A percentile compares a stretch with the other conserved stretches of the same genome.
Conservation (phyloP, 306 rosid species). For the Cucurbita argyrosperma region DNA sequence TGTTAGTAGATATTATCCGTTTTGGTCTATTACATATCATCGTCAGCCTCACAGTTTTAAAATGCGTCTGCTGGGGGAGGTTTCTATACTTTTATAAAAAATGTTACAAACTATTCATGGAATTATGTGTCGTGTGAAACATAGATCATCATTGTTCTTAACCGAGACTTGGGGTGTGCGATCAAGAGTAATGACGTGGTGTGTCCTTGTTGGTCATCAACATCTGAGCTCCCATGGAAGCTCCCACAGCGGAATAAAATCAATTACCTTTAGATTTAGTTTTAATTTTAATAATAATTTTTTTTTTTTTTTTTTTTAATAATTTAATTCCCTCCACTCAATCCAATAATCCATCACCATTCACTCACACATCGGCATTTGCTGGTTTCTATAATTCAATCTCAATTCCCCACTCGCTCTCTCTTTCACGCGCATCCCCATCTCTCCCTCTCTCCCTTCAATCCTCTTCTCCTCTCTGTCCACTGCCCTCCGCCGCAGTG, state of each 20-base stretch:
- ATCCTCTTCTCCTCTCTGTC: background rate
- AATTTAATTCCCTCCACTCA: background rate
- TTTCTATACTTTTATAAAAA: too few relatives aligned
- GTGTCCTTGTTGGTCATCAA: background rate
- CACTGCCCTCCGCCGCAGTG: background rate
- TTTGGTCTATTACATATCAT: too few relatives aligned
- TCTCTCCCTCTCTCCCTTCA: background rate
- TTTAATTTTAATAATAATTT: background rate
- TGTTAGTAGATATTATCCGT: too few relatives aligned
- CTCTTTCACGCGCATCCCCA: background rate
- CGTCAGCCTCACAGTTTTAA: too few relatives aligned
- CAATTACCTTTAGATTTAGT: background rate
- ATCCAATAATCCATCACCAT: background rate
- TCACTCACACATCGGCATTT: background rate
- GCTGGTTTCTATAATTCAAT: background rate
- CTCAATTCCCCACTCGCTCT: background rate
- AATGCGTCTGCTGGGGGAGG: too few relatives aligned
- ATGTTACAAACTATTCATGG: too few relatives aligned
- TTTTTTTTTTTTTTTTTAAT: background rate
- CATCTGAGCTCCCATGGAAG: background rate
- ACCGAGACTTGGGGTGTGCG: background rate
- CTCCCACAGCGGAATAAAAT: background rate
- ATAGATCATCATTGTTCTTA: too few relatives aligned
- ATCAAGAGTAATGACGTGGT: background rate
- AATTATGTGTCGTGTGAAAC: too few relatives aligned